A percentile compares a stretch with the other conserved stretches of the same genome.
Evolutionary conservation across 768 basidiomycete genomes (phyloP).

Genomic region (Termitomyces sp.): DNA sequence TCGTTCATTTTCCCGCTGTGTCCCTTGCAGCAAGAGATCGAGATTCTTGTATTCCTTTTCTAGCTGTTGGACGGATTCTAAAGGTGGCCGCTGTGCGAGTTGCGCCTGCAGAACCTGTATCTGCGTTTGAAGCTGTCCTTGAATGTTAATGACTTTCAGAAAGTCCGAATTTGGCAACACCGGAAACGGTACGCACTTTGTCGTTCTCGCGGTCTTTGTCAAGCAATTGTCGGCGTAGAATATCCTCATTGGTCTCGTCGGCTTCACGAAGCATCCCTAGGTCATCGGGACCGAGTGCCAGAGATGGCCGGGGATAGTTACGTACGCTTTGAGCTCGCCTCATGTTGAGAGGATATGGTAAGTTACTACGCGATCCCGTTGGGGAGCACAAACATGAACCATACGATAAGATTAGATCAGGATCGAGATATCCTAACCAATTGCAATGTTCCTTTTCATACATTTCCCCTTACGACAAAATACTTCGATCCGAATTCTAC

Average conservation of each 20-base stretch:
- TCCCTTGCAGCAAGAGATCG: slow-evolving; percentile 72
- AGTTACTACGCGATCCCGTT: neutral
- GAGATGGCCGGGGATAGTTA: slow-evolving; percentile 46
- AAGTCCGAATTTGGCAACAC: neutral
- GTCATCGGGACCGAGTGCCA: slow-evolving; percentile 48
- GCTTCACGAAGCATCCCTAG: slow-evolving; percentile 54
- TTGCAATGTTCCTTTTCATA: too few species aligned
- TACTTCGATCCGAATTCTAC: neutral
- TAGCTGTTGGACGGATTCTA: slow-evolving; percentile 59
- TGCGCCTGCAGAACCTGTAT: slow-evolving; percentile 60
- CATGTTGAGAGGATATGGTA: slow-evolving; percentile 26
- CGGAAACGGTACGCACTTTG: slow-evolving; percentile 33
- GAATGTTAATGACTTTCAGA: neutral
- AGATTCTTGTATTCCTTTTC: slow-evolving; percentile 72
- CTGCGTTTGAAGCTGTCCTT: slow-evolving; percentile 50
- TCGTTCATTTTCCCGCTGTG: slow-evolving; percentile 80
- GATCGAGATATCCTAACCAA: neutral
- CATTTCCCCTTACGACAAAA: too few species aligned
- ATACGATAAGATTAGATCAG: neutral
- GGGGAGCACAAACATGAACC: neutral
- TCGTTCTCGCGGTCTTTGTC: slow-evolving; percentile 70
- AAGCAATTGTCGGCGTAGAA: slow-evolving; percentile 54
- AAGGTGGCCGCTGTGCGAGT: slow-evolving; percentile 60
- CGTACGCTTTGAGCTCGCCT: slow-evolving; percentile 62
- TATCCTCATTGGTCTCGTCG: slow-evolving; percentile 55